These are phyloP conservation scores for Saturnispora sekii DNA, from an alignment of 805 yeast species.

Conservation along the genomic window DNA sequence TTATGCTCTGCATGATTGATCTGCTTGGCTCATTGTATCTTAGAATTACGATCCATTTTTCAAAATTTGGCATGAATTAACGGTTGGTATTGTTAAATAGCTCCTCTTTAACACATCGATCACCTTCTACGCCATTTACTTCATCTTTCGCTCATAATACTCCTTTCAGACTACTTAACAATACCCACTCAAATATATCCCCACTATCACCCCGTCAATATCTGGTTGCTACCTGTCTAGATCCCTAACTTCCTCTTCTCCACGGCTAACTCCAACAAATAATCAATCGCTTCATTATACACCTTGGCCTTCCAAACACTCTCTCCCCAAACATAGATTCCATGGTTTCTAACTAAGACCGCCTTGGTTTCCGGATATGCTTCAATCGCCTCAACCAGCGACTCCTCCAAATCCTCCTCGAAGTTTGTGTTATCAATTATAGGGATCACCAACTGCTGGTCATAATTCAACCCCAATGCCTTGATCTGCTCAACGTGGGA, in stretches of 20 bases:
- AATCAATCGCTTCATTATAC: slow-evolving; percentile 88
- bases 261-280: slow-evolving; percentile 73
- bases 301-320: slow-evolving; percentile 88
- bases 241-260: slow-evolving; percentile 41
- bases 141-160: too few relatives aligned
- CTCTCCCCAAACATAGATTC: slow-evolving; percentile 95
- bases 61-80: too few relatives aligned
- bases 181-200: too few relatives aligned
- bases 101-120: too few relatives aligned
- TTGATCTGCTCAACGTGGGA: slow-evolving; percentile 85
- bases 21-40: too few relatives aligned
- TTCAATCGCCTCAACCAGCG: slow-evolving; percentile 53
- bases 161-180: too few relatives aligned
- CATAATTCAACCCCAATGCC: slow-evolving; percentile 58
- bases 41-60: too few relatives aligned
- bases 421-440: slow-evolving; percentile 86
- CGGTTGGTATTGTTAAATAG: too few relatives aligned
- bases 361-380: slow-evolving; percentile 75
- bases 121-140: too few relatives aligned
- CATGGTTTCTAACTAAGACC: slow-evolving; percentile 85
- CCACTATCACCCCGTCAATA: too few relatives aligned
- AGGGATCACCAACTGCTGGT: slow-evolving; percentile 73
- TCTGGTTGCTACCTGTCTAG: too few relatives aligned
- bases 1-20: too few relatives aligned
- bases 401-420: slow-evolving; percentile 71